Evolutionary conservation across 1,284 basidiomycete species (phyloP), one percentile per base, ranked within the genome.

Genomic region (Exobasidium rhododendri): DNA sequence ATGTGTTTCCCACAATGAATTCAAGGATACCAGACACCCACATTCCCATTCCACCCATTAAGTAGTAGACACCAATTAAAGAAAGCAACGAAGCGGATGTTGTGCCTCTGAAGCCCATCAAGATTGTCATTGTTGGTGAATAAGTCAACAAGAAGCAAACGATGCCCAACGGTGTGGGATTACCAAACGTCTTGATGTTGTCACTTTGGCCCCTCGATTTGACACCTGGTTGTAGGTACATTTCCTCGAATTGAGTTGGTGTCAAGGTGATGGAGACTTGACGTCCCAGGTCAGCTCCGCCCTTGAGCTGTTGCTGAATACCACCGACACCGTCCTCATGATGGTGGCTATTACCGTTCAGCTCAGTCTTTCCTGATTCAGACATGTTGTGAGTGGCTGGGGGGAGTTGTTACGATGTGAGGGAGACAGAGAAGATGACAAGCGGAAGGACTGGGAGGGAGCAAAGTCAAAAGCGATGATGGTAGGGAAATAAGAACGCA

Each of bases 211-310:
- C 47, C 0, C 63, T 45, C 0, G 63, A 65, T 55, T 66, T 67
- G 58, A 65, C 46, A 28, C 54, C 47, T 3, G 70, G 70, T 45
- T 73, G 70, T 3, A 73, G 51, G 62, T 73, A 73, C 6, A 73
- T 58, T 45, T 62, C 61, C 45, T 71, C 70, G 54, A 72, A 72
- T 46, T 73, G 70, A 56, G 67, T 62, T 2, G 56, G 65, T 3
- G 67, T 73, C 28, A 73, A 56, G 4, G 66, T 68, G 61, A 73
- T 69, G 32, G 66, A 68, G 55, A 71, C 67, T 53, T 70, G 70
- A 10, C 68, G 64, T 17, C 63, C 62, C 31, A 73, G 62, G 13
- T 68, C 69, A 40, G 68, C 59, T 11, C 64, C 64, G 29, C 24
- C 47, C 17, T 40, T 40, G 35, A 40, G 35, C 17, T 40, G 10